Conservation (phyloP, 139 green algal genomes). For the Tetratostichococcus sp. region DNA sequence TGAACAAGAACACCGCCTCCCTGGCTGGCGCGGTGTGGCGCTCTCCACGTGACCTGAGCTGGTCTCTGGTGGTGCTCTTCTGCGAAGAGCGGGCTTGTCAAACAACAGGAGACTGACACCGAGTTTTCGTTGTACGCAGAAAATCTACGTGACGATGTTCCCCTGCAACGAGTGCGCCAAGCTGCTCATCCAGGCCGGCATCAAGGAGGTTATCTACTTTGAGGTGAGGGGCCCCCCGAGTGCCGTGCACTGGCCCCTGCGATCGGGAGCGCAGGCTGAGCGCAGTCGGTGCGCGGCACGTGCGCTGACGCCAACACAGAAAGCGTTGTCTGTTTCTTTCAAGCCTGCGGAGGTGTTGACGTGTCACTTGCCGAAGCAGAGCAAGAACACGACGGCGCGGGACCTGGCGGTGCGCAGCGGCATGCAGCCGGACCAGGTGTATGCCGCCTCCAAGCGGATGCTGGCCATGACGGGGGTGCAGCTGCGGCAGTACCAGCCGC, state of each 20-base stretch:
- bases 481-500: conserved; percentile 61
- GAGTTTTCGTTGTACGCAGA: conserved; percentile 48
- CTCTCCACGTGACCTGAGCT: no score
- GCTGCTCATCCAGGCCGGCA: conserved; percentile 95
- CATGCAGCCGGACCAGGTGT: conserved; percentile 38
- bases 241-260: no score
- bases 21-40: conserved; percentile 52
- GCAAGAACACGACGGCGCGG: background rate
- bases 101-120: no score
- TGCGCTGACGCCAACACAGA: no score
- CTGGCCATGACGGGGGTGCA: conserved; percentile 66
- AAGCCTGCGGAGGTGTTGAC: background rate
- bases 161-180: conserved; percentile 99
- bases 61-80: no score
- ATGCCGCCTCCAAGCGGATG: conserved; percentile 60
- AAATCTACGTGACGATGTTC: conserved; percentile 97
- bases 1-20: conserved; percentile 89
- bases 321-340: no score
- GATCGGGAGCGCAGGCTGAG: no score
- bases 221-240: conserved; percentile 59
- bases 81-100: no score
- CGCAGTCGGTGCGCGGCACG: no score
- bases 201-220: conserved; percentile 86
- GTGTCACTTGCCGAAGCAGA: background rate
- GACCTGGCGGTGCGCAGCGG: background rate